A percentile compares a stretch with the other conserved stretches of the same genome.
Evolutionary conservation across 2,329 filamentous ascomycete species (phyloP).

Genomic region (Pseudogymnoascus sp.): DNA sequence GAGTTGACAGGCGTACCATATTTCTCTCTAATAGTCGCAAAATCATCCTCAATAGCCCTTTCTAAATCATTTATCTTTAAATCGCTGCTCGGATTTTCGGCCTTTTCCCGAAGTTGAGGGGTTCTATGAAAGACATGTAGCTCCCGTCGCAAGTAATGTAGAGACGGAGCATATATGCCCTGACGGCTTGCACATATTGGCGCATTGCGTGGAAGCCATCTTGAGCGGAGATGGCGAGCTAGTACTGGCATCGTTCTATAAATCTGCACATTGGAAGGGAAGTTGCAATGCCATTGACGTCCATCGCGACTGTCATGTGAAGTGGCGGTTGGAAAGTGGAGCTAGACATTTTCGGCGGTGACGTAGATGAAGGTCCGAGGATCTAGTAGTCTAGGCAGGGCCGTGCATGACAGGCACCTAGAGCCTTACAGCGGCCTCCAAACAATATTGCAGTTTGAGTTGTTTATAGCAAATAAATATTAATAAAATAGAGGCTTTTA

Average conservation of each 20-base stretch:
- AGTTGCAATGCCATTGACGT: background rate
- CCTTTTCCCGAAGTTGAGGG: constrained; percentile 9
- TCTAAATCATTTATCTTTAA: constrained; percentile 43
- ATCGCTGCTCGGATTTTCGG: constrained; percentile 27
- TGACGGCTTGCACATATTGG: background rate
- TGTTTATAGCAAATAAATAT: background rate
- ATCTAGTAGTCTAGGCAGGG: background rate
- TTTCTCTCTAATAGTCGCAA: constrained; percentile 45
- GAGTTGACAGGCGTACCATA: constrained; percentile 38
- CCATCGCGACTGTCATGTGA: constrained; percentile 3
- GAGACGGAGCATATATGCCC: background rate
- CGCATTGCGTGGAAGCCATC: background rate
- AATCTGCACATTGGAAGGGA: constrained; percentile 9
- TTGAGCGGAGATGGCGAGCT: background rate
- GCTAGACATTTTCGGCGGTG: constrained; percentile 5
- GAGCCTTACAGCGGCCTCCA: background rate
- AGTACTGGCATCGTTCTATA: background rate
- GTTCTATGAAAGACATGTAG: background rate
- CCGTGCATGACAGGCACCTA: background rate
- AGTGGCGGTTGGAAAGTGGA: constrained; percentile 1
- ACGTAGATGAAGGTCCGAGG: constrained; percentile 7
- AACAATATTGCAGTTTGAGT: background rate
- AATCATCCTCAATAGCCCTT: constrained; percentile 50
- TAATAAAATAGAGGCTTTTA: background rate
- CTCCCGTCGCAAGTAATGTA: background rate